Evolutionary conservation across 2,329 filamentous ascomycete genomes (phyloP).

Genomic region (Lasiodiplodia gonubiensis): DNA sequence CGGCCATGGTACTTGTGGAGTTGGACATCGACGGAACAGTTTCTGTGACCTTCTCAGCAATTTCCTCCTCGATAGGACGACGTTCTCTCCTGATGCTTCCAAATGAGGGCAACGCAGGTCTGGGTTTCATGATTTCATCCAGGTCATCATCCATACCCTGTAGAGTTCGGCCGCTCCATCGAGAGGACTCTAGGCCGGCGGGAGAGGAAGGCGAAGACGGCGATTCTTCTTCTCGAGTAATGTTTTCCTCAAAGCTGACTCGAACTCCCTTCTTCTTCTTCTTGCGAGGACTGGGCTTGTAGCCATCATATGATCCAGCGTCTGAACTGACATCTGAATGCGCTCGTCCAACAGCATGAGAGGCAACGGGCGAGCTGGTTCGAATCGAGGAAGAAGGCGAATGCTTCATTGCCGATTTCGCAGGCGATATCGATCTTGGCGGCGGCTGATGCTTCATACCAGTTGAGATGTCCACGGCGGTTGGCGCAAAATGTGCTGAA

Average conservation of each 20-base stretch:
- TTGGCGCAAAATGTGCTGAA: slow-evolving; percentile 69
- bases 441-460: slow-evolving; percentile 71
- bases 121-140: slow-evolving; percentile 71
- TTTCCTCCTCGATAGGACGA: slow-evolving; percentile 51
- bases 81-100: slow-evolving; percentile 71
- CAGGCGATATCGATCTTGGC: slow-evolving; percentile 73
- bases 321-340: slow-evolving; percentile 49
- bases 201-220: slow-evolving; percentile 19
- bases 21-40: slow-evolving; percentile 47
- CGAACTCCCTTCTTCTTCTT: slow-evolving; percentile 68
- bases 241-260: slow-evolving; percentile 69
- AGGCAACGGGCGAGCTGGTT: slow-evolving; percentile 42
- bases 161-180: slow-evolving; percentile 49
- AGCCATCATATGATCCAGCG: slow-evolving; percentile 35
- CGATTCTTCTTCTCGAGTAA: slow-evolving; percentile 53
- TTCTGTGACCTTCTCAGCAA: slow-evolving; percentile 60
- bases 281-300: slow-evolving; percentile 46
- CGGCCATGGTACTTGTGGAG: slow-evolving; percentile 42
- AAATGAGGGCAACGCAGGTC: slow-evolving; percentile 75
- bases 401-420: slow-evolving; percentile 77
- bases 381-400: slow-evolving; percentile 59
- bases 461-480: slow-evolving; percentile 58
- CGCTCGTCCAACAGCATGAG: background rate
- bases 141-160: slow-evolving; percentile 64
- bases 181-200: slow-evolving; percentile 41